Evolutionary conservation across 106 monocot species (phyloP), one percentile per base, ranked within the genome.

Genomic region (Allium cepa): DNA sequence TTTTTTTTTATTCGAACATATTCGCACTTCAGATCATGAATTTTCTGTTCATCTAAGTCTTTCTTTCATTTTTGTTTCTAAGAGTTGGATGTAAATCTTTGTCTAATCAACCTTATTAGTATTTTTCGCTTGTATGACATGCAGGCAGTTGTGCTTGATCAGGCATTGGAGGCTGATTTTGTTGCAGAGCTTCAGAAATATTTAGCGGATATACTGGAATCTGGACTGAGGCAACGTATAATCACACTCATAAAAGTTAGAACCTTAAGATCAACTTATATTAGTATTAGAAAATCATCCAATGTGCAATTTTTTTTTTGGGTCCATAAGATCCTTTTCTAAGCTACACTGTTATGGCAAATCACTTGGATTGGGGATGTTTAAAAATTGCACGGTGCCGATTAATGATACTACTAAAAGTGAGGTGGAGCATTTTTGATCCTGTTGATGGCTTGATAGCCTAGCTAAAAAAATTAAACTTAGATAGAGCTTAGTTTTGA

Each of bases 61-160:
- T 50, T 51, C 53, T 46, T 46, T 62, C 49, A 9, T 9, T 17
- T 26, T 49, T 49, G 13, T 10, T 64, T 64, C 10, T 46, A 62
- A 62, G 14, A 48, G n/a, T 17, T 45, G 64, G 64, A 48, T 69
- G 50, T 36, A 36, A 0, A 36, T 36, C 36, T 36, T 5, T 36
- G 36, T 36, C 36, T 36, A 36, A 36, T 36, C 36, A 36, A 5
- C 36, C 36, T 36, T 36, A 36, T 16, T 59, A 67, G 7, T 10
- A 51, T 53, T 17, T 59, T 10, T n/a, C 60, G 10, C 7, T 17
- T 69, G 36, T 62, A 8, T 70, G 11, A 27, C n/a, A 46, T 77
- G 53, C 75, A 97, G 96, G 81, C 96, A 72, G 82, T 89, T 72
- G 82, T 88, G 45, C 88, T 97, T 47, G 92, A 97, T 66, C 84